Evolutionary conservation across 1,139 yeast genomes (phyloP), one percentile per base, ranked within the genome.

Genomic region (Saccharomycopsis crataegensis): DNA sequence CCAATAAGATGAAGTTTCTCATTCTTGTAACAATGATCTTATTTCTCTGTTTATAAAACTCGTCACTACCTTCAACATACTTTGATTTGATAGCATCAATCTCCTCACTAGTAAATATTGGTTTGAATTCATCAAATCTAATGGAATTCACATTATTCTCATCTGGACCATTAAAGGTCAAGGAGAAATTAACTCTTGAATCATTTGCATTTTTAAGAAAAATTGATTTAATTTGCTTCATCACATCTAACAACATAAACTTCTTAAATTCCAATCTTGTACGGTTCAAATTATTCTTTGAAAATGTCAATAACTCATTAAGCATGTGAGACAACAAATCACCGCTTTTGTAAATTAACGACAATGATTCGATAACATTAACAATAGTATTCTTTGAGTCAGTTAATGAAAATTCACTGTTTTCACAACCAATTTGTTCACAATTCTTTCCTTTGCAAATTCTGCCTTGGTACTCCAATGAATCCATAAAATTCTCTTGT

Each of bases 281-380:
- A 60, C 91, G 76, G 60, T 90, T 88, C 56, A 91, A 73, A n/a
- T 94, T 91, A 64, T 89, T 89, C 62, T 90, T 88, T 11, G 96
- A 86, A 65, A 89, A 91, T 0, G 97, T 90, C 60, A 93, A 72
- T 54, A 93, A 72, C 65, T 91, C 97, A 22, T 96, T 90, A 60
- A 93, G 76, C 57, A 93, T 86, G 69, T 90, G 96, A 60, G 90
- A 70, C 56, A 93, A 72, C 49, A 91, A 71, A 65, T 90, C 96
- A 40, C 98, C 97, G 11, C 95, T 56, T 47, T 56, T 56, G 33
- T 49, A 48, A 31, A 56, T 56, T 6, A 54, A 40, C 3, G 50
- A 41, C 3, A 56, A 42, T 11, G 56, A 53, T 49, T 53, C 58
- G 8, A 54, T 16, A 8, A 56, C 58, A 36, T 38, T 32, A 9